Conservation (phyloP, 345 rosid species). For the Psidium guajava region DNA sequence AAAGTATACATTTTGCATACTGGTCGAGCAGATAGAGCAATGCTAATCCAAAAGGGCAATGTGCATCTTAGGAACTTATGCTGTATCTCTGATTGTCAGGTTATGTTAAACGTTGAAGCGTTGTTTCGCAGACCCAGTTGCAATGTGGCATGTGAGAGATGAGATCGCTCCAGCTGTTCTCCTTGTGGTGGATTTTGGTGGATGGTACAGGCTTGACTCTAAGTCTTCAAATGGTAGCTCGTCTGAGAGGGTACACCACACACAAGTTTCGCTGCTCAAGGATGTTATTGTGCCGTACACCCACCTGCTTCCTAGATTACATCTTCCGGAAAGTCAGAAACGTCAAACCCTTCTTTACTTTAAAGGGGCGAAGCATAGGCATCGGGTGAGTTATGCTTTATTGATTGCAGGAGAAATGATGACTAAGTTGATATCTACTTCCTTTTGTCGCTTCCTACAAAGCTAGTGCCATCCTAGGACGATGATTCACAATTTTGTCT, state of each 20-base stretch:
- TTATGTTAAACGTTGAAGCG: slow-evolving; percentile 68
- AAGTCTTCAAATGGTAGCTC: slow-evolving; percentile 44
- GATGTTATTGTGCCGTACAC: slow-evolving; percentile 95
- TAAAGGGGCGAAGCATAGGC: slow-evolving; percentile 93
- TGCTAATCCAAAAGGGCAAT: neutral
- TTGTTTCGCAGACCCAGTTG: slow-evolving; percentile 99
- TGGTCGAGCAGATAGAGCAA: neutral
- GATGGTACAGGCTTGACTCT: slow-evolving; percentile 81
- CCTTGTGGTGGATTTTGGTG: slow-evolving; percentile 96
- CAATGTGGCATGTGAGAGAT: slow-evolving; percentile 90
- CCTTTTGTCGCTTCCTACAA: neutral
- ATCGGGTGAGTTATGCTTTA: slow-evolving; percentile 37
- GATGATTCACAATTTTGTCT: neutral
- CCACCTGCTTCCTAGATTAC: slow-evolving; percentile 66
- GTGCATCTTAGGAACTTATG: slow-evolving; percentile 37
- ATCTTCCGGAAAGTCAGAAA: slow-evolving; percentile 42
- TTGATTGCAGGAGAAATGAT: neutral
- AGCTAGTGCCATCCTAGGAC: neutral
- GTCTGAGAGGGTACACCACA: slow-evolving; percentile 53
- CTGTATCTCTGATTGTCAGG: slow-evolving; percentile 50
- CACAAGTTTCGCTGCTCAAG: slow-evolving; percentile 87
- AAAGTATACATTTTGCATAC: neutral
- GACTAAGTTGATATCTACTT: neutral
- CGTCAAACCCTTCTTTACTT: slow-evolving; percentile 71
- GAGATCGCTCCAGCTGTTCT: slow-evolving; percentile 79